Evolutionary conservation across 1,284 basidiomycete genomes (phyloP).

Genomic region (Anthracocystis panici-leucophaei): DNA sequence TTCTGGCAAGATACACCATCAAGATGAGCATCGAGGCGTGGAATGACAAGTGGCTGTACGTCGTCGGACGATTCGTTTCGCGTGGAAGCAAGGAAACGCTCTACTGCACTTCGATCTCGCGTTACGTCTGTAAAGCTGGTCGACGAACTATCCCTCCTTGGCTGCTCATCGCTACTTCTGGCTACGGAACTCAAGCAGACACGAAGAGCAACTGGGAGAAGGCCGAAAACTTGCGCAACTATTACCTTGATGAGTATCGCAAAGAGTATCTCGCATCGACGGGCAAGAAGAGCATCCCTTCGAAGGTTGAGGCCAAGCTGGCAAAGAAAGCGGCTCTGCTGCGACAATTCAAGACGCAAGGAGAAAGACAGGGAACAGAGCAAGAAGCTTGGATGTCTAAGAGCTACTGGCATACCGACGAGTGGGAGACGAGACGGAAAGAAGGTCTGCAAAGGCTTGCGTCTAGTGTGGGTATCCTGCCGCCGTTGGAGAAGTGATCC

Average conservation of each 20-base stretch:
- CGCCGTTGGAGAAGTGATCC: constrained; percentile 28
- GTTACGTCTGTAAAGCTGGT: constrained; percentile 57
- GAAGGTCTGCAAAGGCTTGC: constrained; percentile 26
- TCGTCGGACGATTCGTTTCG: constrained; percentile 46
- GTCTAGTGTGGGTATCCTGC: constrained; percentile 33
- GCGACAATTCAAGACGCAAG: constrained; percentile 27
- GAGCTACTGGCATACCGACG: constrained; percentile 29
- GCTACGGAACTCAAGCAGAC: constrained; percentile 46
- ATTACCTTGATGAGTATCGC: constrained; percentile 25
- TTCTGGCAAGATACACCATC: constrained; percentile 50
- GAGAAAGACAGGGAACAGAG: constrained; percentile 28
- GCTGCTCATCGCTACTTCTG: constrained; percentile 56
- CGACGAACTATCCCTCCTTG: constrained; percentile 62
- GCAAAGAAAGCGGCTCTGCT: constrained; percentile 29
- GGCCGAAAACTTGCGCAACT: constrained; percentile 46
- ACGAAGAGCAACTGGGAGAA: constrained; percentile 58
- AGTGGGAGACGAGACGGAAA: constrained; percentile 39
- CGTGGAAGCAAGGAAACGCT: constrained; percentile 33
- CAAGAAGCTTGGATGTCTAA: constrained; percentile 47
- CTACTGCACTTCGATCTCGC: constrained; percentile 55
- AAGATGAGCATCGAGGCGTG: constrained; percentile 47
- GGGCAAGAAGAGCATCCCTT: constrained; percentile 21
- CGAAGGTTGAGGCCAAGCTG: constrained; percentile 29
- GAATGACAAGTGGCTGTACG: constrained; percentile 64
- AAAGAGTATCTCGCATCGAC: constrained; percentile 23